These are phyloP conservation scores for Septoria petroselini DNA, from an alignment of 2,329 filamentous ascomycete species.

Conservation along the genomic window DNA sequence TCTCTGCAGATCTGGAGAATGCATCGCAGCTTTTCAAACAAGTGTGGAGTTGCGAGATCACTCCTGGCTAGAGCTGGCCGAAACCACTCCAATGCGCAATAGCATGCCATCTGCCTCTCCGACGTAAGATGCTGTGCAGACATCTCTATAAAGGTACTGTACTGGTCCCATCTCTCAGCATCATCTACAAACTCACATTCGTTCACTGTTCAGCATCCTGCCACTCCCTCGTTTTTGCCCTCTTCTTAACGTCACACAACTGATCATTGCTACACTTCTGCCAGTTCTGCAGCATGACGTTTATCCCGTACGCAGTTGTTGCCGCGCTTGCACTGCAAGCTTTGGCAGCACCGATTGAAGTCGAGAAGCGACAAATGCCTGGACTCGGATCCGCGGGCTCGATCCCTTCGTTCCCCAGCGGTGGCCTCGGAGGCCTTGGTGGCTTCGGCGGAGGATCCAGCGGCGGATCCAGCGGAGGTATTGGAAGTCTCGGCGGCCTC, in stretches of 20 bases:
- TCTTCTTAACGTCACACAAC: neutral
- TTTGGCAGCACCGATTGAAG: conserved; percentile 21
- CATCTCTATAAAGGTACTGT: neutral
- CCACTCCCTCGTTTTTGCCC: neutral
- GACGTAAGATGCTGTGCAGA: neutral
- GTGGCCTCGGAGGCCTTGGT: neutral
- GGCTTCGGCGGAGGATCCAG: conserved; percentile 12
- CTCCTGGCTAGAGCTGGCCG: neutral
- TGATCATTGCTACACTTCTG: neutral
- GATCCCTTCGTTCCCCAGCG: conserved; percentile 3
- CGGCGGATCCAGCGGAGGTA: too few species aligned
- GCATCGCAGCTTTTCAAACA: too few species aligned
- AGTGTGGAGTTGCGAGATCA: too few species aligned
- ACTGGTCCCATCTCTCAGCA: neutral
- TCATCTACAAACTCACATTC: neutral
- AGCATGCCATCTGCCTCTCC: neutral
- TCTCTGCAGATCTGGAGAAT: neutral
- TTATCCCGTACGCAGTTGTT: conserved; percentile 10
- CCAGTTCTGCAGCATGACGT: conserved; percentile 15
- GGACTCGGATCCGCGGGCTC: neutral
- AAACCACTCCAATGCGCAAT: neutral
- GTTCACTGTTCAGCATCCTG: neutral
- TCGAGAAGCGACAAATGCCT: conserved; percentile 15
- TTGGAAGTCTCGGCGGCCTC: conserved; percentile 3
- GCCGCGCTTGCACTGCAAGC: conserved; percentile 14